phyloP scores from a whole-genome alignment of 805 yeast genomes.

The Saturnispora ahearnii region DNA sequence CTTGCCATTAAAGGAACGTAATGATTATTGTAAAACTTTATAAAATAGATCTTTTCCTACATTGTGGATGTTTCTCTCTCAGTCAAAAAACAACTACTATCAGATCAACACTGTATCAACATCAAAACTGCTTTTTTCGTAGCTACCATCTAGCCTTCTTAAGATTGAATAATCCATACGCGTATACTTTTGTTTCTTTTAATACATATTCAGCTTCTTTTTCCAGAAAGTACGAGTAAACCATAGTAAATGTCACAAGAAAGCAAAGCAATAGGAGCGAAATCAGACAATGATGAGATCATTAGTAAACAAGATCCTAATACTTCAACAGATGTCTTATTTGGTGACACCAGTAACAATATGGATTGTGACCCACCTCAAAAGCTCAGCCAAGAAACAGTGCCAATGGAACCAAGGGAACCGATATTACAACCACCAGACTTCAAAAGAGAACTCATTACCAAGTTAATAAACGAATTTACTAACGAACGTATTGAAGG shows the following conservation, averaged over 20 bases:
- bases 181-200: no score
- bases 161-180: no score
- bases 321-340: neutral
- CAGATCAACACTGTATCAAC: no score
- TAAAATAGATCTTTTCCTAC: no score
- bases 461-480: neutral
- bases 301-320: neutral
- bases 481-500: neutral
- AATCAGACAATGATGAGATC: slow-evolving; percentile 27
- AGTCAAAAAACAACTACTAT: no score
- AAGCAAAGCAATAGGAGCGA: neutral
- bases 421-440: neutral
- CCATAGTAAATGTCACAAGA: neutral
- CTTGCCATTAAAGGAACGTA: no score
- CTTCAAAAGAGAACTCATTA: neutral
- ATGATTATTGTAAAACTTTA: no score
- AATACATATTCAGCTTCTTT: neutral
- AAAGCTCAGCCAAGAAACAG: neutral
- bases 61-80: no score
- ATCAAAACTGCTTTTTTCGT: no score
- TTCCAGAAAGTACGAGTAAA: neutral
- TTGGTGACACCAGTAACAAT: neutral
- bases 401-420: neutral
- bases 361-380: neutral
- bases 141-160: no score